Conservation (phyloP, 2,329 filamentous ascomycete genomes). For the Pseudocercospora pini-densiflorae region DNA sequence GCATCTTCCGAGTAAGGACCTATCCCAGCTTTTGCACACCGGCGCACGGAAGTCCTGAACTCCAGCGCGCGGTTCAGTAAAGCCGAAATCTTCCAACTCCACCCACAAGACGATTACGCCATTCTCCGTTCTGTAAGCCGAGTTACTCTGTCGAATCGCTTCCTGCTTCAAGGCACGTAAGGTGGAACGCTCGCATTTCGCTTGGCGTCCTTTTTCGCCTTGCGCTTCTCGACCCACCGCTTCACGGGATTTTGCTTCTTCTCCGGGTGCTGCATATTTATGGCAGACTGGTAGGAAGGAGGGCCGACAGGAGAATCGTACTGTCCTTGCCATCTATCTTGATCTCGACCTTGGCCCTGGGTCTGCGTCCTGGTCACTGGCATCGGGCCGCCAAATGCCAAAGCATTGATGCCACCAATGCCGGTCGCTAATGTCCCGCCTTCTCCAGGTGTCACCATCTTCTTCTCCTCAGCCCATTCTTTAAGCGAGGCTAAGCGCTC, state of each 20-base stretch:
- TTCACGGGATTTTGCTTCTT: slow-evolving; percentile 20
- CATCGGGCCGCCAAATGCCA: slow-evolving; percentile 24
- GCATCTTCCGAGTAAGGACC: not conserved
- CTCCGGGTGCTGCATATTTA: slow-evolving; percentile 7
- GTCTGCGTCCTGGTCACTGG: not conserved
- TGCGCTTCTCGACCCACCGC: slow-evolving; percentile 28
- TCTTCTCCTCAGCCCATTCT: slow-evolving; percentile 33
- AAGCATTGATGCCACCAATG: slow-evolving; percentile 18
- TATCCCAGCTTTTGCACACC: not conserved
- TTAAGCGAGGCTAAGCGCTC: slow-evolving; percentile 28
- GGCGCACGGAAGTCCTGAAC: not conserved
- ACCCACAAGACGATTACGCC: not conserved
- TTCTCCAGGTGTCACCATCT: slow-evolving; percentile 29
- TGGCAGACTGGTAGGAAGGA: slow-evolving; percentile 23
- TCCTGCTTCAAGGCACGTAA: slow-evolving; percentile 10
- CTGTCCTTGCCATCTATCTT: slow-evolving; percentile 24
- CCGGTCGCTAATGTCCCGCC: slow-evolving; percentile 26
- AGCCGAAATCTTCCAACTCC: not conserved
- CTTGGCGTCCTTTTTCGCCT: slow-evolving; percentile 24
- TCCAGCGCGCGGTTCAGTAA: not conserved
- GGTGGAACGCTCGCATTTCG: slow-evolving; percentile 18
- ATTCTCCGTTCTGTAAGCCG: not conserved
- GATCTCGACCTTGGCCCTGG: not conserved
- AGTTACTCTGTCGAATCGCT: not conserved
- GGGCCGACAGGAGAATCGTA: slow-evolving; percentile 29